Base-by-base conservation (phyloP, 352 stramenopile genomes). In the Thalassiosira sp. region DNA sequence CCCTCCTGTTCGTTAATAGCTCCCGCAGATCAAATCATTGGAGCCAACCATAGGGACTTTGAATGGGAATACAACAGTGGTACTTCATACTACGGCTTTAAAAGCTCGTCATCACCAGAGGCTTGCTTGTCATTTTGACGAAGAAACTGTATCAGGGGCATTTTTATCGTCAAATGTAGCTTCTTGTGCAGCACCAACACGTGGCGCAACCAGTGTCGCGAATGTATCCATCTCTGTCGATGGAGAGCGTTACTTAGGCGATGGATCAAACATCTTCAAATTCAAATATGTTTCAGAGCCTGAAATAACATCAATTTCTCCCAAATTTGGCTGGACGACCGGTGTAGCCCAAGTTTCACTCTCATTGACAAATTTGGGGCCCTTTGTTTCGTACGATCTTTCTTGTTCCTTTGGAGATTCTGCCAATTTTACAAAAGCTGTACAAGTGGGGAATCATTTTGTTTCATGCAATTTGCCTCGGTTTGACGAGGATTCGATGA, bases 221-320 rank as follows among this genome's bases (percentile, higher is more conserved):
- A 74, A 75, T 49, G 57, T 82, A 15, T 78, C 69, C 27, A 65
- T 80, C 45, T 84, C 72, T 72, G 52, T 85, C 59, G 69, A 78
- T 61, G 71, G 77, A 18, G 72, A 80, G 68, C 70, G 56, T 31
- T 51, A 58, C 40, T 69, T 74, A 46, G 70, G 15, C 63, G 45
- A 57, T 49, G 62, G 51, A 18, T 43, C 18, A 18, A 64, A 78
- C 16, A 43, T 46, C 5, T 22, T 76, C 35, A 20, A 69, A 61
- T 85, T 78, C 40, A 27, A 24, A 6, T 85, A 76, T 72, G 63
- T 85, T 43, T 27, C 49, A 18, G 18, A 68, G 42, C 76, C 80
- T n/a, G 15, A 59, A 64, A 65, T 83, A 20, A 56, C 33, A 66
- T 67, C 20, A 35, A 60, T 79, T 20, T 70, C 42, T 43, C 72